Percentiles rank a stretch among this genome's conserved stretches.
phyloP scores from a whole-genome alignment of 306 rosid species.

The Trifolium pratense region DNA sequence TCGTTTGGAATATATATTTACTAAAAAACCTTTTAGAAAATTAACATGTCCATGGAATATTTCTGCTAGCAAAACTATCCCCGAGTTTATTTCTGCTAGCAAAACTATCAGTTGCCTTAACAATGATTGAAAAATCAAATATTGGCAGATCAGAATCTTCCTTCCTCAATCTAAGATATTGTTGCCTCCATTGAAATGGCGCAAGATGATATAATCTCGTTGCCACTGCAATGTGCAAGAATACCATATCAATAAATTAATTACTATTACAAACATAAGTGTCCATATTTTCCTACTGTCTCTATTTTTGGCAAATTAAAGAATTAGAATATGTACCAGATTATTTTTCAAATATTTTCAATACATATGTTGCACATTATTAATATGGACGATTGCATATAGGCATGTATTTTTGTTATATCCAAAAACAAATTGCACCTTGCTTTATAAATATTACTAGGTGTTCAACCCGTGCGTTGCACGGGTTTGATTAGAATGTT shows the following conservation, averaged over 20 bases:
- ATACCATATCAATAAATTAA: not conserved
- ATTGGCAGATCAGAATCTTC: conserved; percentile 38
- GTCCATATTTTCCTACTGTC: too few species aligned
- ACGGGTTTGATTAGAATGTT: too few species aligned
- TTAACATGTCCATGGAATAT: not conserved
- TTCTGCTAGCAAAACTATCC: too few species aligned
- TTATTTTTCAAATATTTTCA: not conserved
- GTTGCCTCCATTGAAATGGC: conserved; percentile 1
- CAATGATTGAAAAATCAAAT: not conserved
- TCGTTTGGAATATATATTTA: not conserved
- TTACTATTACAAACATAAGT: conserved; percentile 2
- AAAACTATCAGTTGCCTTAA: not conserved
- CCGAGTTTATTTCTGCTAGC: not conserved
- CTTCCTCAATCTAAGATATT: not conserved
- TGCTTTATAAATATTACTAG: conserved; percentile 22
- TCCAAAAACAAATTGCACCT: conserved; percentile 2
- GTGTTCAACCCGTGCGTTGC: too few species aligned
- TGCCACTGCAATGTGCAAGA: not conserved
- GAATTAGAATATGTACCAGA: not conserved
- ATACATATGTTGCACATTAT: not conserved
- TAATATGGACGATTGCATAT: not conserved
- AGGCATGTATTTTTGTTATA: not conserved
- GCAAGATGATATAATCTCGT: not conserved
- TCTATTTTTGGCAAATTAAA: too few species aligned
- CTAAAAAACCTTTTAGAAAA: not conserved